A percentile compares a stretch with the other conserved stretches of the same genome.
Conservation (phyloP, 441 rosid species). For the Corymbia citriodora region DNA sequence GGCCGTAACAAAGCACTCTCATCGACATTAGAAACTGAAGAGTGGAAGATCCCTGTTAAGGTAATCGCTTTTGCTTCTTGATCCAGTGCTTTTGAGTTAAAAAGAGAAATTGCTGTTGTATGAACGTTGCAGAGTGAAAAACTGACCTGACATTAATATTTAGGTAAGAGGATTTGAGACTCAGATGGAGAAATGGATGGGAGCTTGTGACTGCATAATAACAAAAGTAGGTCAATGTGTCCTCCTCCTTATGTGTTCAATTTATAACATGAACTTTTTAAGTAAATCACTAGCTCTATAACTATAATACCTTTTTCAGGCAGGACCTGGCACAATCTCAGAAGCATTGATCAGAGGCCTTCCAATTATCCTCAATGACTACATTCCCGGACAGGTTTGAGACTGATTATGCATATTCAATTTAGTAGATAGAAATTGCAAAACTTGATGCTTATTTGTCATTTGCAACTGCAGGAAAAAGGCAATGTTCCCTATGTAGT, state of each 20-base stretch:
- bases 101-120: neutral
- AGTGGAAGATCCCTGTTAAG: slow-evolving; percentile 86
- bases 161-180: slow-evolving; percentile 91
- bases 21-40: slow-evolving; percentile 51
- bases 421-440: neutral
- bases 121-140: neutral
- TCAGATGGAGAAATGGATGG: slow-evolving; percentile 99
- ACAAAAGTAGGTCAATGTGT: slow-evolving; percentile 46
- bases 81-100: neutral
- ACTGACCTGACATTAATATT: neutral
- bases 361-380: slow-evolving; percentile 91
- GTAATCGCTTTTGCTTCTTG: slow-evolving; percentile 22
- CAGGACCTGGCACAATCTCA: slow-evolving; percentile 97
- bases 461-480: slow-evolving; percentile 56
- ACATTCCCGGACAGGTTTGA: slow-evolving; percentile 89
- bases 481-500: slow-evolving; percentile 96
- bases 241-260: neutral
- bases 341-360: slow-evolving; percentile 91
- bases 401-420: neutral
- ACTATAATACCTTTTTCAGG: slow-evolving; percentile 30
- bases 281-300: neutral
- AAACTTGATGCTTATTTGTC: neutral
- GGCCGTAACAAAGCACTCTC: slow-evolving; percentile 78
- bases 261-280: neutral
- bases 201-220: slow-evolving; percentile 94